These are phyloP conservation scores for Chenopodium formosanum DNA, from an alignment of 148 eudicot species.

Conservation along the genomic window DNA sequence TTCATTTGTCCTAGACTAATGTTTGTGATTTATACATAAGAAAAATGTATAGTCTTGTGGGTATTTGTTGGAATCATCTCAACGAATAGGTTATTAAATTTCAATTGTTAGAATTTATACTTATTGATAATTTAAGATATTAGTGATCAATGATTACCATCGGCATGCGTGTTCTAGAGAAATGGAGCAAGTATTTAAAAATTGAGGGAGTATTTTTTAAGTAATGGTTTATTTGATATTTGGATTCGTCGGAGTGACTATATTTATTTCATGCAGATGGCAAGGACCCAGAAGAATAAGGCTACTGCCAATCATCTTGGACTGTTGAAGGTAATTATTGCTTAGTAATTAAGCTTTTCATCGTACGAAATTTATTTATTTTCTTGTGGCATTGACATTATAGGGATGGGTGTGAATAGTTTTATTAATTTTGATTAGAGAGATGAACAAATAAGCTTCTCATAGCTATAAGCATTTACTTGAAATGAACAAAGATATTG, in stretches of 20 bases:
- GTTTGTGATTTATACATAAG: too few relatives aligned
- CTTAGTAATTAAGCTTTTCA: not conserved
- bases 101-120: too few relatives aligned
- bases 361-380: too few relatives aligned
- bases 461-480: not conserved
- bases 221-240: not conserved
- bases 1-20: too few relatives aligned
- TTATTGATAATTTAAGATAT: too few relatives aligned
- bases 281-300: conserved; percentile 96
- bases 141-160: too few relatives aligned
- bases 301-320: conserved; percentile 99
- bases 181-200: too few relatives aligned
- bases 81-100: too few relatives aligned
- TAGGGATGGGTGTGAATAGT: not conserved
- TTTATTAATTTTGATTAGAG: not conserved
- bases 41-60: too few relatives aligned
- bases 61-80: too few relatives aligned
- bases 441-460: not conserved
- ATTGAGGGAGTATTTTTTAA: not conserved
- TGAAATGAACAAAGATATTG: not conserved
- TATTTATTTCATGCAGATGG: conserved; percentile 57
- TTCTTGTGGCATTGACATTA: not conserved
- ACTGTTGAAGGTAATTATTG: conserved; percentile 63
- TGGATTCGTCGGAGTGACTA: not conserved
- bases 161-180: too few relatives aligned